Evolutionary conservation across 2,329 filamentous ascomycete genomes (phyloP).

Genomic region (Aspergillus viridinutans): DNA sequence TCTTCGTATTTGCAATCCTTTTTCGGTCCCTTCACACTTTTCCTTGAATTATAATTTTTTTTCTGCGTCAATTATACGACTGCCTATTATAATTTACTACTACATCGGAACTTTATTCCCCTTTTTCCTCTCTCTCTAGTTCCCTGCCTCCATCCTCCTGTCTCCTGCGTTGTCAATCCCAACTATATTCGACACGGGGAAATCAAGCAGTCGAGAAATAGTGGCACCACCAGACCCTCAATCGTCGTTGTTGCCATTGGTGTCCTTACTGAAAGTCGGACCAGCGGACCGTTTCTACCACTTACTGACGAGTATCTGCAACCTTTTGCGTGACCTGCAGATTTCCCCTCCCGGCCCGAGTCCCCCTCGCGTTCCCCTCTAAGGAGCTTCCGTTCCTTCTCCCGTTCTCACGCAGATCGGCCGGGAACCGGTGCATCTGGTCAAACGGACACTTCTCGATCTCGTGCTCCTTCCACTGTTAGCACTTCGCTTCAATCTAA

Average conservation of each 20-base stretch:
- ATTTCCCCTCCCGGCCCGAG: constrained; percentile 24
- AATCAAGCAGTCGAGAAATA: not conserved
- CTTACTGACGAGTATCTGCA: constrained; percentile 2
- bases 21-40: constrained; percentile 5
- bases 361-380: constrained; percentile 31
- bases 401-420: constrained; percentile 23
- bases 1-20: constrained; percentile 3
- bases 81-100: not conserved
- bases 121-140: not conserved
- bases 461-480: constrained; percentile 23
- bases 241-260: not conserved
- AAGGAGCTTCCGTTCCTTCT: constrained; percentile 28
- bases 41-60: constrained; percentile 1
- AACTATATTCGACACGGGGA: not conserved
- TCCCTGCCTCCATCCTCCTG: not conserved
- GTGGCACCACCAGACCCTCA: not conserved
- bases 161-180: not conserved
- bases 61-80: constrained; percentile 2
- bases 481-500: constrained; percentile 18
- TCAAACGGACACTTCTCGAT: constrained; percentile 21
- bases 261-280: not conserved
- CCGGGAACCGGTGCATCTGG: constrained; percentile 27
- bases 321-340: constrained; percentile 19
- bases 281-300: not conserved
- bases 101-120: not conserved